phyloP scores from a whole-genome alignment of 495 filamentous ascomycete species.

The Rusavskia elegans region DNA sequence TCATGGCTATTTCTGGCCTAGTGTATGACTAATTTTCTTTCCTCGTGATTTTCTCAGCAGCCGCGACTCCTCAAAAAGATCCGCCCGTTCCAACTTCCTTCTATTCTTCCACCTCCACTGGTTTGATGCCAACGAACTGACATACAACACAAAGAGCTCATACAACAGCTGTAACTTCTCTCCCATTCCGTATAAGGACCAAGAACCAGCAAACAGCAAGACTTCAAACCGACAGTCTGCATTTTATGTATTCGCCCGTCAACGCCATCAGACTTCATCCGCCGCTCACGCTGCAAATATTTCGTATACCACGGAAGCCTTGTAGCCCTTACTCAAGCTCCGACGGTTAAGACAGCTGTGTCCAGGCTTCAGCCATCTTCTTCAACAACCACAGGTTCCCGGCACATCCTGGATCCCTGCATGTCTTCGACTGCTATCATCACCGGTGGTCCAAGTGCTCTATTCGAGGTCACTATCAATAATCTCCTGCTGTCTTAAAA shows the following conservation, averaged over 20 bases:
- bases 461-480: background rate
- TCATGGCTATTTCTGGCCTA: too few species aligned
- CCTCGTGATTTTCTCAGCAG: background rate
- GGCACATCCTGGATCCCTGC: constrained; percentile 18
- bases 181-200: background rate
- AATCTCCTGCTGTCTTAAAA: constrained; percentile 2
- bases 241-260: constrained; percentile 75
- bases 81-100: background rate
- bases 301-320: constrained; percentile 81
- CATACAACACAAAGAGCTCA: background rate
- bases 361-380: constrained; percentile 27
- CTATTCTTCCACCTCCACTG: background rate
- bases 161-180: background rate
- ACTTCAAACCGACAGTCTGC: constrained; percentile 3
- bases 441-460: constrained; percentile 4
- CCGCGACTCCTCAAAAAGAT: background rate
- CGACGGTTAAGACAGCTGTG: constrained; percentile 56
- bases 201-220: background rate
- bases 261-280: constrained; percentile 65
- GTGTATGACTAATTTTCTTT: background rate
- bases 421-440: constrained; percentile 26
- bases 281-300: constrained; percentile 84
- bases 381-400: constrained; percentile 24
- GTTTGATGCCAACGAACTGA: background rate
- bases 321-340: constrained; percentile 68